phyloP scores from a whole-genome alignment of 2,329 filamentous ascomycete species.

The Chalaropsis thielavioides region DNA sequence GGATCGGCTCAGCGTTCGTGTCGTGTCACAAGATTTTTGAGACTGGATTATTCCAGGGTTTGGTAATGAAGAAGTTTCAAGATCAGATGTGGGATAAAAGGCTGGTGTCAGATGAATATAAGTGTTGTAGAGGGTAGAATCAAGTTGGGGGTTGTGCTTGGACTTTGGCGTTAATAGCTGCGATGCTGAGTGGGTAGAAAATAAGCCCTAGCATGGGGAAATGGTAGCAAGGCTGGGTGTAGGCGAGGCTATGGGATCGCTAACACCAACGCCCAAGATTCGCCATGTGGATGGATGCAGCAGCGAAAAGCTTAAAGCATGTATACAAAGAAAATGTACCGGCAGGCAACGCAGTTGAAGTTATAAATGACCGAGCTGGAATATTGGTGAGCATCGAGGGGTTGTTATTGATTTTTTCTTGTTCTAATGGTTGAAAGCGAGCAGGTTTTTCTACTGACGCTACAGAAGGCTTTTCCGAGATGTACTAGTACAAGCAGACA shows the following conservation, averaged over 20 bases:
- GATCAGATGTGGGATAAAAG: not conserved
- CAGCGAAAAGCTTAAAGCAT: no score
- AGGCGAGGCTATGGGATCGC: constrained; percentile 4
- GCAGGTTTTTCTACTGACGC: no score
- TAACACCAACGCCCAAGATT: not conserved
- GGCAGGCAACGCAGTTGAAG: no score
- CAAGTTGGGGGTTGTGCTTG: not conserved
- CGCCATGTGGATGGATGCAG: not conserved
- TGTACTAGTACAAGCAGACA: not conserved
- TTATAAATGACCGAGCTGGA: no score
- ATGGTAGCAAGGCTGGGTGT: constrained; percentile 6
- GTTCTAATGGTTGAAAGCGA: no score
- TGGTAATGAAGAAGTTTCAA: not conserved
- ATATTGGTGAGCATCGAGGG: no score
- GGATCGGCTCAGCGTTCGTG: not conserved
- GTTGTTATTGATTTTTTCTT: no score
- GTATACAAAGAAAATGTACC: not conserved
- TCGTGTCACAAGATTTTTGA: not conserved
- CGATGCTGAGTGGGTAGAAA: not conserved
- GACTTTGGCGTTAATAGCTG: not conserved
- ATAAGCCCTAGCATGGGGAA: constrained; percentile 4
- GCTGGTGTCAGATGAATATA: not conserved
- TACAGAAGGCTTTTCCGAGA: not conserved
- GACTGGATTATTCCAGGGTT: not conserved
- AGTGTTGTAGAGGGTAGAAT: not conserved